Evolutionary conservation across 2,329 filamentous ascomycete species (phyloP), one percentile per base, ranked within the genome.

Genomic region (Fusarium pseudoanthophilum): DNA sequence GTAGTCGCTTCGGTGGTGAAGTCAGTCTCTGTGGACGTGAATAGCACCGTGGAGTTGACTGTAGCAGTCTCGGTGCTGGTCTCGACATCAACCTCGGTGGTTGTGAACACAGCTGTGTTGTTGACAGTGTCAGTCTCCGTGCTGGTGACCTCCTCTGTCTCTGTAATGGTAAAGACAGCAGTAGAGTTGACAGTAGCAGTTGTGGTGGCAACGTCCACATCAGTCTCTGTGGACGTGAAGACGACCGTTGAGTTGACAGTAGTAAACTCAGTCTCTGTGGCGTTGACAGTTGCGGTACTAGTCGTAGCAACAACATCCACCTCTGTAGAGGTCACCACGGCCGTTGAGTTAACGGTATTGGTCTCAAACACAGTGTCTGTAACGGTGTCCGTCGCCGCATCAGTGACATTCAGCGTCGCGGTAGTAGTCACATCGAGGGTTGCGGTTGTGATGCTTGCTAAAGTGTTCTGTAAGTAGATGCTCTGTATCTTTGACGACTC

Each of bases 181-280:
- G 46, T 64, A 14, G 62, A 55, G 62, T 46, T 64, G 14, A 56
- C 34, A 4, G 56, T 64, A 6, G 24, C 42, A 26, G 37, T 64
- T 24, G 30, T 32, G 30, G 40, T 48, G n/a, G 18, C 40, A 36
- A 20, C 43, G 13, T 26, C 32, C 18, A 36, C 13, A 26, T 52
- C n/a, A 20, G n/a, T 52, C n/a, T 36, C 30, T 26, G 49, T 52
- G 21, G 49, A 52, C 5, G 49, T 52, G 32, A 52, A 26, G 13
- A 36, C 6, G 24, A 34, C 39, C 39, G 39, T 57, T 30, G 30
- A n/a, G 55, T 49, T 49, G 14, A 34, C 32, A 36, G 42, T 55
- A 28, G 34, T 36, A 36, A 52, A 36, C 39, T 57, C 21, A n/a
- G n/a, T 46, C 53, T 34, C n/a, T 26, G 28, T 57, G 30, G 30